Evolutionary conservation across 768 basidiomycete genomes (phyloP).

Genomic region (Gymnopilus junonius): DNA sequence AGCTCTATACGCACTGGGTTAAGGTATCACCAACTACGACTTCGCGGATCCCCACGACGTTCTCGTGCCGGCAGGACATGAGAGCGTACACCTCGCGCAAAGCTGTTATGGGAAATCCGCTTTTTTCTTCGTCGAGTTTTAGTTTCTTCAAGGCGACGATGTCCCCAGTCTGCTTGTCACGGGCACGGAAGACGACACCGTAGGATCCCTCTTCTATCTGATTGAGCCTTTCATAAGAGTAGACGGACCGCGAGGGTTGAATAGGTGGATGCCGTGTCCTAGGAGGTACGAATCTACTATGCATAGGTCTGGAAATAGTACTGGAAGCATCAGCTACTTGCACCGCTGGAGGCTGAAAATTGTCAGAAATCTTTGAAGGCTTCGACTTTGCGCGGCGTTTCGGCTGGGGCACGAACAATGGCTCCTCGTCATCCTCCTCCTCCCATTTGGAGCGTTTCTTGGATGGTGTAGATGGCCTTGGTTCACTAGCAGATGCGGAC

Average conservation of each 20-base stretch:
- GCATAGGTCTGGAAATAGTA: slow-evolving; percentile 29
- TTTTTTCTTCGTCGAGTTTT: slow-evolving; percentile 98
- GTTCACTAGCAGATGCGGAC: slow-evolving; percentile 14
- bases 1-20: slow-evolving; percentile 83
- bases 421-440: slow-evolving; percentile 44
- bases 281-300: slow-evolving; percentile 77
- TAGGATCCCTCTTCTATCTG: slow-evolving; percentile 99
- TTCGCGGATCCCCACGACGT: slow-evolving; percentile 96
- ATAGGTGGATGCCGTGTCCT: slow-evolving; percentile 80
- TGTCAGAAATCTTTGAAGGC: slow-evolving; percentile 29
- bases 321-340: slow-evolving; percentile 21
- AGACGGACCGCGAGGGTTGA: slow-evolving; percentile 88
- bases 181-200: slow-evolving; percentile 95
- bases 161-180: slow-evolving; percentile 92
- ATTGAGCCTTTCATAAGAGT: slow-evolving; percentile 92
- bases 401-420: slow-evolving; percentile 41
- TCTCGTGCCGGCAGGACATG: slow-evolving; percentile 92
- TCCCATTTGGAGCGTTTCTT: slow-evolving; percentile 85
- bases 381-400: slow-evolving; percentile 63
- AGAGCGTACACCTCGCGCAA: slow-evolving; percentile 95
- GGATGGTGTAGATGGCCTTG: slow-evolving; percentile 58
- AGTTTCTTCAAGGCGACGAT: slow-evolving; percentile 98
- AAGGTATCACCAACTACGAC: slow-evolving; percentile 98
- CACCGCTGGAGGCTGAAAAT: slow-evolving; percentile 13
- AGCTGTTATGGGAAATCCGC: slow-evolving; percentile 97